A percentile compares a stretch with the other conserved stretches of the same genome.
Conservation (phyloP, 345 rosid species). For the Citrus maxima region DNA sequence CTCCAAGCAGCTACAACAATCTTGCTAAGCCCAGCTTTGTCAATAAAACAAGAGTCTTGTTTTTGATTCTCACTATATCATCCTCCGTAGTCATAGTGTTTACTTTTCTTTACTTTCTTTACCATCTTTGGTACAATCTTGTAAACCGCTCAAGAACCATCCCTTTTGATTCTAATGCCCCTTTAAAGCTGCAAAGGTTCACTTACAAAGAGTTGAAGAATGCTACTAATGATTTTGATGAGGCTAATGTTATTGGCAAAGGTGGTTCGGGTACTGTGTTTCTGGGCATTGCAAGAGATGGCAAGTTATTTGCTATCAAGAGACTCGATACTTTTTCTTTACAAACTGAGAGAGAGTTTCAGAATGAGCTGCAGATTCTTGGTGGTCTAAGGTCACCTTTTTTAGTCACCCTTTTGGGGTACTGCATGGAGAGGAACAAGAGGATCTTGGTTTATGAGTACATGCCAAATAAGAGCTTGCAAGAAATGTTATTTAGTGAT, state of each 20-base stretch:
- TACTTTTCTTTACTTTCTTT: conserved; percentile 68
- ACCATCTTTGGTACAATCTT: conserved; percentile 69
- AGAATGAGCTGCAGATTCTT: conserved; percentile 94
- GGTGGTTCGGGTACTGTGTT: conserved; percentile 99
- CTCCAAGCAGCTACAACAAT: conserved; percentile 29
- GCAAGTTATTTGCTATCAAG: conserved; percentile 79
- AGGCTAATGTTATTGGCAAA: conserved; percentile 68
- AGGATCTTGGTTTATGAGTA: conserved; percentile 87
- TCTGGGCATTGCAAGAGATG: conserved; percentile 69
- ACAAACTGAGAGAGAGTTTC: conserved; percentile 86
- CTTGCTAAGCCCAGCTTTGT: conserved; percentile 33
- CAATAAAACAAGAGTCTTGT: conserved; percentile 52
- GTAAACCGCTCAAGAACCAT: conserved; percentile 69
- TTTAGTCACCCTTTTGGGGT: conserved; percentile 73
- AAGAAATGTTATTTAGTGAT: conserved; percentile 71
- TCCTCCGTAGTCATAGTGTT: conserved; percentile 59
- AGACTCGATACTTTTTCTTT: conserved; percentile 62
- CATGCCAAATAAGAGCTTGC: conserved; percentile 91
- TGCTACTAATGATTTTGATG: conserved; percentile 76
- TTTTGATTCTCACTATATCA: conserved; percentile 69
- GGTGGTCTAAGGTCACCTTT: conserved; percentile 80
- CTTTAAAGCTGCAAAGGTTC: conserved; percentile 66
- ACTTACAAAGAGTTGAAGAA: conserved; percentile 69
- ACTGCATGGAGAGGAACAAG: conserved; percentile 76
- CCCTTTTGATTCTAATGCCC: conserved; percentile 63